Evolutionary conservation across 768 basidiomycete genomes (phyloP), one percentile per base, ranked within the genome.

Genomic region (Psilocybe sp.): DNA sequence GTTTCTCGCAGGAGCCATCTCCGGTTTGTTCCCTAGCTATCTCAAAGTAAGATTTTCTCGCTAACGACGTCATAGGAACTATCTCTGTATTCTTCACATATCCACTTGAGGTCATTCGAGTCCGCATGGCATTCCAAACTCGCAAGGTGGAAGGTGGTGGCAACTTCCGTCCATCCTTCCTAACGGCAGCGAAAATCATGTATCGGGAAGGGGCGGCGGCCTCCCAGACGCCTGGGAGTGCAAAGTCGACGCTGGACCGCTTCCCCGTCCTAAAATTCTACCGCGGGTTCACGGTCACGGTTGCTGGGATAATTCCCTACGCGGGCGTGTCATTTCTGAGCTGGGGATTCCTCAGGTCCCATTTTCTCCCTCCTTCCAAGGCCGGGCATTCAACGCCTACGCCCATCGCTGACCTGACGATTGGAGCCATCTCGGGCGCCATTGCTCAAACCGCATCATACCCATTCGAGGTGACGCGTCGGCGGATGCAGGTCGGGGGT

Each of bases 401-500:
- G 37, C 68, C 72, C 3, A 63, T 78, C 6, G 80, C 84, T 13
- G 89, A 98, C 71, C 80, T 98, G 5, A 69, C 71, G 18, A 85
- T 92, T 52, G 96, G 96, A 37, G 96, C 92, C 0, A 65, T 92
- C 8, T 86, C 95, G 0, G 96, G 96, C 20, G 81, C 83, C 18
- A 68, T 91, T 52, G 84, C 87, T 5, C 95, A 98, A 69, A 96
- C 93, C 1, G 83, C 81, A 13, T 91, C 90, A 32, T 98, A 98
- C 66, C 96, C 96, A 4, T 92, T 98, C 63, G 96, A 98, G 63
- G 87, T 98, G 46, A 77, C 95, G 16, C 80, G 96, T 44, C 72
- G 96, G 55, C 78, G 92, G 47, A 96, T 97, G 92, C 95, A 98
- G 68, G 92, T 98, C 3, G 94, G 93, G 2, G 93, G 95, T 2